phyloP scores from a whole-genome alignment of 768 basidiomycete genomes.

The Coprinopsis strossmayeri region DNA sequence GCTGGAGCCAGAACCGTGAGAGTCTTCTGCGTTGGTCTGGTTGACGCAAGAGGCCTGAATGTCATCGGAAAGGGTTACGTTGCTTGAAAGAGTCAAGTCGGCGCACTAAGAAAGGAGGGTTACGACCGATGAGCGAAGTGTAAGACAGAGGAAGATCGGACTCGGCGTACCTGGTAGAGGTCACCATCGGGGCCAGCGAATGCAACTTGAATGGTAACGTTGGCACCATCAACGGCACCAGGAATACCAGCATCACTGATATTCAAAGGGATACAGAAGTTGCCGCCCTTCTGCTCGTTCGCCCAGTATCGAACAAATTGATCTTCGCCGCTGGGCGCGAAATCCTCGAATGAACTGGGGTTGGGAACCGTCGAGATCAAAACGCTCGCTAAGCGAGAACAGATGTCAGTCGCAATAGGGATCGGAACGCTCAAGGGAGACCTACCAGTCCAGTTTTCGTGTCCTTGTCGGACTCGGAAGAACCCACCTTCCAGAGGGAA shows the following conservation, averaged over 20 bases:
- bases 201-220: slow-evolving; percentile 63
- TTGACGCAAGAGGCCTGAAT: slow-evolving; percentile 4
- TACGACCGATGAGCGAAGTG: neutral
- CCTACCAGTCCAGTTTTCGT: slow-evolving; percentile 49
- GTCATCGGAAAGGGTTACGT: slow-evolving; percentile 28
- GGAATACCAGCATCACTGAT: slow-evolving; percentile 39
- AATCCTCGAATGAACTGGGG: slow-evolving; percentile 57
- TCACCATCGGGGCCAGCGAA: slow-evolving; percentile 61
- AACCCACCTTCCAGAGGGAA: slow-evolving; percentile 64
- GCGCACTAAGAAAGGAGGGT: slow-evolving; percentile 47
- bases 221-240: slow-evolving; percentile 48
- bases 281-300: slow-evolving; percentile 43
- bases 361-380: slow-evolving; percentile 50
- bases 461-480: slow-evolving; percentile 53
- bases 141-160: neutral
- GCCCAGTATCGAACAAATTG: slow-evolving; percentile 39
- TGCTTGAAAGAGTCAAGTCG: slow-evolving; percentile 60
- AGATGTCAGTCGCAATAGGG: neutral
- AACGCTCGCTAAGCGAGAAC: slow-evolving; percentile 36
- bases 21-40: neutral
- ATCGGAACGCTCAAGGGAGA: slow-evolving; percentile 3
- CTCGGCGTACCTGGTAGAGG: slow-evolving; percentile 52
- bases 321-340: slow-evolving; percentile 32
- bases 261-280: slow-evolving; percentile 61
- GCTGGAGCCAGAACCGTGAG: neutral